phyloP scores from a whole-genome alignment of 352 stramenopile species.

The Phytophthora constricta region DNA sequence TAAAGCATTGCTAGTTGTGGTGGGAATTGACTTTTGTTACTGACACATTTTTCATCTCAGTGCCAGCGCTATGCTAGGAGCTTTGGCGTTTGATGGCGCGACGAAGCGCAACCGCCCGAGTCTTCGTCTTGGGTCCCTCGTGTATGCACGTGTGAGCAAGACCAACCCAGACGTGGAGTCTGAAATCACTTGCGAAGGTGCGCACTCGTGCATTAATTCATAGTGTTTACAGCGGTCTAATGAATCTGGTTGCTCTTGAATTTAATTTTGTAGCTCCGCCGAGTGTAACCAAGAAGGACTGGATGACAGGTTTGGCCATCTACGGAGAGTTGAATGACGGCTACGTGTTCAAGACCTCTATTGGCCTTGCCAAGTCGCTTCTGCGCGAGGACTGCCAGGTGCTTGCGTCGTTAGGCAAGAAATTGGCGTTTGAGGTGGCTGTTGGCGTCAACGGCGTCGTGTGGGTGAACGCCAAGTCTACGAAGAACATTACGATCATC shows the following conservation, averaged over 20 bases:
- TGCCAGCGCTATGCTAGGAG: conserved; percentile 68
- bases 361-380: conserved; percentile 76
- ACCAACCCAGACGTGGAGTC: conserved; percentile 91
- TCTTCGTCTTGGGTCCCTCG: conserved; percentile 91
- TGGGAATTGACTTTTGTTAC: too few species aligned
- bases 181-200: conserved; percentile 95
- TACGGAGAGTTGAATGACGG: conserved; percentile 96
- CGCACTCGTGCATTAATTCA: not conserved
- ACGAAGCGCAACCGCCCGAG: conserved; percentile 97
- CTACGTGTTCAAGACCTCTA: conserved; percentile 90
- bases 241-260: not conserved
- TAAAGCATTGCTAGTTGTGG: too few species aligned
- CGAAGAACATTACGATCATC: conserved; percentile 86
- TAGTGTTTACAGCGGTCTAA: conserved; percentile 8
- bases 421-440: conserved; percentile 94
- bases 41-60: conserved; percentile 37
- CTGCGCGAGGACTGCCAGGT: conserved; percentile 82
- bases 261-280: conserved; percentile 71
- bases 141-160: conserved; percentile 95
- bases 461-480: conserved; percentile 94
- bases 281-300: conserved; percentile 95
- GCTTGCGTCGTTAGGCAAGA: conserved; percentile 81
- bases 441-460: conserved; percentile 96
- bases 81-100: conserved; percentile 96
- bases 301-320: conserved; percentile 97